Percentiles rank a stretch among this genome's conserved stretches.
These are phyloP conservation scores for Penicillium lividum DNA, from an alignment of 495 filamentous ascomycete genomes.

Conservation along the genomic window DNA sequence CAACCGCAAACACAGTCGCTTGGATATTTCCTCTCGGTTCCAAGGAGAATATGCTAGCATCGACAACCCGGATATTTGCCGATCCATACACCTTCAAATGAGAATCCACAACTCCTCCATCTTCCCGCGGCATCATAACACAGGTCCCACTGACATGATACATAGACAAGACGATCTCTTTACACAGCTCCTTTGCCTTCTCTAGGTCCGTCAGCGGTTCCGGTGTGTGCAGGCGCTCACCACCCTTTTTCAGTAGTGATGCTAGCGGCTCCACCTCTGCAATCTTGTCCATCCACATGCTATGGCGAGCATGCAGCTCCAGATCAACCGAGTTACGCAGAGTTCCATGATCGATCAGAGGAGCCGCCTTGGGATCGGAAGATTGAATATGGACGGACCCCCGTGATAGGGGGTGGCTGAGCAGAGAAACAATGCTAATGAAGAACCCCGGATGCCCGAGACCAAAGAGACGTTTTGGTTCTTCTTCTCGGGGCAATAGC, in stretches of 20 bases:
- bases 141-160: conserved; percentile 36
- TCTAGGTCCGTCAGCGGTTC: conserved; percentile 11
- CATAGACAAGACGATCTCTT: conserved; percentile 21
- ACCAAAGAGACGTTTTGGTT: conserved; percentile 15
- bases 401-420: conserved; percentile 54
- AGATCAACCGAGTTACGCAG: conserved; percentile 49
- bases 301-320: conserved; percentile 45
- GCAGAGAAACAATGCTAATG: conserved; percentile 37
- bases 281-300: conserved; percentile 45
- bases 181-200: conserved; percentile 12
- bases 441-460: conserved; percentile 33
- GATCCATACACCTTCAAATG: conserved; percentile 50
- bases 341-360: conserved; percentile 48
- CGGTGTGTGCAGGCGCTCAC: conserved; percentile 14
- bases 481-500: conserved; percentile 4
- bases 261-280: conserved; percentile 42
- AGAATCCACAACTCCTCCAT: conserved; percentile 53
- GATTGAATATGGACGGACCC: conserved; percentile 54
- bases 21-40: conserved; percentile 51
- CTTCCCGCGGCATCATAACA: conserved; percentile 41
- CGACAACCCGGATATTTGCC: conserved; percentile 51
- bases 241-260: conserved; percentile 33
- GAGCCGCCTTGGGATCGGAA: conserved; percentile 28
- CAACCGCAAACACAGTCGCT: conserved; percentile 52
- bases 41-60: conserved; percentile 53